These are phyloP conservation scores for Brassica balearica DNA, from an alignment of 441 rosid species.

Conservation along the genomic window DNA sequence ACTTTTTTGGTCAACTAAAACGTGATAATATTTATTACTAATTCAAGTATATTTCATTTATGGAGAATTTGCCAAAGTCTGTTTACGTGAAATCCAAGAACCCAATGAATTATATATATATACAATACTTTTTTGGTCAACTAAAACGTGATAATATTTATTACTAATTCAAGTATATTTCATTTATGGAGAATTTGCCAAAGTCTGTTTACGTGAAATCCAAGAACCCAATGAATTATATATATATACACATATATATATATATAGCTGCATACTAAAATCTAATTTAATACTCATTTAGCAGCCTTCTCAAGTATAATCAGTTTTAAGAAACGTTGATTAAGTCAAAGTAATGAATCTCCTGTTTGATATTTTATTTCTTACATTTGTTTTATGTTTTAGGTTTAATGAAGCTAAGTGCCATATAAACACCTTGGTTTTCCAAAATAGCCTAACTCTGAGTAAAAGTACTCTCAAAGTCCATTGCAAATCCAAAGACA, in stretches of 20 bases:
- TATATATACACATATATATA: not conserved
- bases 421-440: constrained; percentile 11
- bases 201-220: not conserved
- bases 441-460: constrained; percentile 14
- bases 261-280: not conserved
- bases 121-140: too few relatives aligned
- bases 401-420: constrained; percentile 9
- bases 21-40: not conserved
- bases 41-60: not conserved
- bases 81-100: too few relatives aligned
- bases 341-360: constrained; percentile 5
- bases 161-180: not conserved
- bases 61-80: too few relatives aligned
- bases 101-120: too few relatives aligned
- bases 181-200: not conserved
- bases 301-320: not conserved
- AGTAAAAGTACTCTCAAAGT: constrained; percentile 15
- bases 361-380: not conserved
- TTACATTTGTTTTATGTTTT: not conserved
- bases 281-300: not conserved
- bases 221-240: too few relatives aligned
- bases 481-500: constrained; percentile 18
- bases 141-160: not conserved
- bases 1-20: too few relatives aligned
- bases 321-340: not conserved